Conservation (phyloP, 257 asterid species). For the Nicotiana undulata region DNA sequence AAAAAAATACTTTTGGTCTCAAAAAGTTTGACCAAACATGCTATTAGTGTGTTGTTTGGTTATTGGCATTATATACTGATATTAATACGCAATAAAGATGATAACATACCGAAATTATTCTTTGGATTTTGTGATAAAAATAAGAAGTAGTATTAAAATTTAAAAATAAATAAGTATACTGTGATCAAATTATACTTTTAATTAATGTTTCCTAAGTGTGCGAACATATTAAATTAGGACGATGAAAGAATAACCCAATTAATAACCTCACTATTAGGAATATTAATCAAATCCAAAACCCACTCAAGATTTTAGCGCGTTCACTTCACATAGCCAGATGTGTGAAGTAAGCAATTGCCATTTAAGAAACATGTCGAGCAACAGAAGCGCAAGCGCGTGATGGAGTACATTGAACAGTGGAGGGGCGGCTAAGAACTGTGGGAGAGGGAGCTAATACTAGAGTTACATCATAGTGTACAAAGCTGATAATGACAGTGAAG, state of each 20-base stretch:
- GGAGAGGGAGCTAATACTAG: background rate
- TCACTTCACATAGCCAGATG: background rate
- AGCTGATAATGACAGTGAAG: background rate
- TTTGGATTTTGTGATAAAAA: too few relatives aligned
- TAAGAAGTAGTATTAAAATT: too few relatives aligned
- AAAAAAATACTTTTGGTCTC: too few relatives aligned
- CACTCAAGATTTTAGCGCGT: background rate
- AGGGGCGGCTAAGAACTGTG: constrained; percentile 6
- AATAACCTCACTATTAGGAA: background rate
- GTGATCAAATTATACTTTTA: too few relatives aligned
- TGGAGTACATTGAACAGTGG: background rate
- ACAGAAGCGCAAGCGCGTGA: background rate
- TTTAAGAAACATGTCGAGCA: background rate
- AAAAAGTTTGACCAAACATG: too few relatives aligned
- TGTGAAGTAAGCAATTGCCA: background rate
- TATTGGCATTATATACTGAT: too few relatives aligned
- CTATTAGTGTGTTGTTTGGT: too few relatives aligned
- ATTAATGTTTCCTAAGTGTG: too few relatives aligned
- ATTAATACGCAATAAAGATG: too few relatives aligned
- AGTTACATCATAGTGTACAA: constrained; percentile 5
- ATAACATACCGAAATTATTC: too few relatives aligned
- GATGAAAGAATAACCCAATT: background rate
- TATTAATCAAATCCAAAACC: background rate
- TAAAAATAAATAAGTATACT: too few relatives aligned
- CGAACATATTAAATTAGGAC: too few relatives aligned